Evolutionary conservation across 768 basidiomycete genomes (phyloP), one percentile per base, ranked within the genome.

Genomic region (Tulasnella sp.): DNA sequence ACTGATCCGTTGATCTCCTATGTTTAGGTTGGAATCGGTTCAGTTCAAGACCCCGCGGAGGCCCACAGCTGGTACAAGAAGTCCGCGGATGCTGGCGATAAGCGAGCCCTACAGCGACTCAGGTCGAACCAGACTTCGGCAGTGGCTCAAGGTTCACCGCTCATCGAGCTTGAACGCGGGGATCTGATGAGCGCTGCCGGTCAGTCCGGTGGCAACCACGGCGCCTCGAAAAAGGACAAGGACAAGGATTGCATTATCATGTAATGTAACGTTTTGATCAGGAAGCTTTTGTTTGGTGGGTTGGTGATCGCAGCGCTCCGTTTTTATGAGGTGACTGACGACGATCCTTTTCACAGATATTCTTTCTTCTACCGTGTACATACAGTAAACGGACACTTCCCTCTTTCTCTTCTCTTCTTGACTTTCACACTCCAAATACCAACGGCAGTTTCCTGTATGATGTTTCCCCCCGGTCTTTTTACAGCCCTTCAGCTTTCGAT

Each of bases 51-150:
- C 81, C 81, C 85, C 77, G 80, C 83, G 67, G 89, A 93, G 87
- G 89, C 94, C 1, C 81, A 87, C 40, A 77, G 83, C 16, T 98
- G 90, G 84, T 98, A 95, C 83, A 92, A 93, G 81, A 87, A 87
- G 74, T 93, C 97, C 2, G 90, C 94, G 17, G 94, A 95, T 1
- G 86, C 88, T 36, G 95, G 96, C 65, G 97, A 99, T 81, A 96
- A 93, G 79, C 92, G 97, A 73, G 95, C 97, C 0, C 82, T 85
- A 8, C 92, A 95, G 77, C 88, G 97, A 68, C 82, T 98, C 16
- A 89, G 86, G 77, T 82, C 87, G 12, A 83, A 86, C 6, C 84
- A 77, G 26, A 84, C 59, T 85, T 80, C 69, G 84, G 84, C 69
- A 32, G 85, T 87, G 6, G 79, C 86, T 74, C 83, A 81, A 69